A percentile compares a stretch with the other conserved stretches of the same genome.
Conservation (phyloP, 2,329 filamentous ascomycete genomes). For the Diaporthe nobilis region DNA sequence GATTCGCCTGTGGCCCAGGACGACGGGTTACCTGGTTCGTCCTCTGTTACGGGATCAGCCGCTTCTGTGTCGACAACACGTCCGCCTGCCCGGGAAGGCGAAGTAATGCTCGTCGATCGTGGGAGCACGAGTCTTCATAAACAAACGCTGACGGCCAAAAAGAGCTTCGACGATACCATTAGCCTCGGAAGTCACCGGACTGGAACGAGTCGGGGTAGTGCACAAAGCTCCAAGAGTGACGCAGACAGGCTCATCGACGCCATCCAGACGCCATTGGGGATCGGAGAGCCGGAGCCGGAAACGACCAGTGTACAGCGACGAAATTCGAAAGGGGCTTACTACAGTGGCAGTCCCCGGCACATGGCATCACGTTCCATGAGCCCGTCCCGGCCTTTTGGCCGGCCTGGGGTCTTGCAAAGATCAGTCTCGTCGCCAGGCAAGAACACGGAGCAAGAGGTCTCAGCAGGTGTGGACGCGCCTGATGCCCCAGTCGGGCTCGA, state of each 20-base stretch:
- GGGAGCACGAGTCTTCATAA: slow-evolving; percentile 48
- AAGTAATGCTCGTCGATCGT: slow-evolving; percentile 74
- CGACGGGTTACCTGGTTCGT: not conserved
- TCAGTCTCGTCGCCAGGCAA: slow-evolving; percentile 42
- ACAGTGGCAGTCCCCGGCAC: not conserved
- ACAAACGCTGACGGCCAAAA: slow-evolving; percentile 46
- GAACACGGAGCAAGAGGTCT: not conserved
- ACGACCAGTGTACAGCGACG: slow-evolving; percentile 32
- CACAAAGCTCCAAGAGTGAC: slow-evolving; percentile 69
- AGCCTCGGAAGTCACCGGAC: slow-evolving; percentile 60
- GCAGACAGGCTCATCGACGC: slow-evolving; percentile 81
- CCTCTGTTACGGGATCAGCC: slow-evolving; percentile 44
- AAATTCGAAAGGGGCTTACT: slow-evolving; percentile 39
- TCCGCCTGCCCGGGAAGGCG: slow-evolving; percentile 57
- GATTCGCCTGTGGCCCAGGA: slow-evolving; percentile 30
- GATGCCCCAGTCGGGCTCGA: slow-evolving; percentile 52
- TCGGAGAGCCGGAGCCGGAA: slow-evolving; percentile 56
- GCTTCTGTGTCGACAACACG: slow-evolving; percentile 51
- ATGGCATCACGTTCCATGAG: slow-evolving; percentile 39
- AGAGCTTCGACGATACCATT: slow-evolving; percentile 54
- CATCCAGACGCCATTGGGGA: slow-evolving; percentile 71
- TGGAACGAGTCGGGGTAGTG: slow-evolving; percentile 64
- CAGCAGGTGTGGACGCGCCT: slow-evolving; percentile 22
- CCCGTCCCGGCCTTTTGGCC: slow-evolving; percentile 12
- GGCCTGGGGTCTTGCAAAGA: slow-evolving; percentile 30